Conservation (phyloP, 805 yeast genomes). For the Tanozyma kutaoensis region DNA sequence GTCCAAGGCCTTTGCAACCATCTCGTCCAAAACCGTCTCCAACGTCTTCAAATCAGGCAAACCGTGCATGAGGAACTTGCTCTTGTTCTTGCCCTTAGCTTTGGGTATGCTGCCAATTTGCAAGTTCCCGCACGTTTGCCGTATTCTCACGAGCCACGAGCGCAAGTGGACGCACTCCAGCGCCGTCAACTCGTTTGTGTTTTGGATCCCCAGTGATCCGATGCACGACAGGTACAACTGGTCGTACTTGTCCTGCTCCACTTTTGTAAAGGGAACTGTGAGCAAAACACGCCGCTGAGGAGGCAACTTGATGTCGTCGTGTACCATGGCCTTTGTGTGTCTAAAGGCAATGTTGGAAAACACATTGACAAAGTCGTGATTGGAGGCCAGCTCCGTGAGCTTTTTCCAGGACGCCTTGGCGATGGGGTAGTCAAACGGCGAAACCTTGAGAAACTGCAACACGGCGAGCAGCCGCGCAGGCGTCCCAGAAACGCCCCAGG, state of each 20-base stretch:
- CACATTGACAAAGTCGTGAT: slow-evolving; percentile 23
- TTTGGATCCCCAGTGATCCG: slow-evolving; percentile 29
- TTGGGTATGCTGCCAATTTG: slow-evolving; percentile 24
- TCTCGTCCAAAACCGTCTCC: slow-evolving; percentile 52
- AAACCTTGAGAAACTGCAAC: slow-evolving; percentile 47
- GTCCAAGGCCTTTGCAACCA: slow-evolving; percentile 44
- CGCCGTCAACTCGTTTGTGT: neutral
- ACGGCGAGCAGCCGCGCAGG: slow-evolving; percentile 69
- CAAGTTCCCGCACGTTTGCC: slow-evolving; percentile 82
- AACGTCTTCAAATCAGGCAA: slow-evolving; percentile 28
- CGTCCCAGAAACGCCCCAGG: slow-evolving; percentile 98
- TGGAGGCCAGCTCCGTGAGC: slow-evolving; percentile 5
- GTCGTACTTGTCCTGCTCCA: slow-evolving; percentile 77
- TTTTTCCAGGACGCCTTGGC: slow-evolving; percentile 27
- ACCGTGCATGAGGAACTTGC: slow-evolving; percentile 3
- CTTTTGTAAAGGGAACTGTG: slow-evolving; percentile 61
- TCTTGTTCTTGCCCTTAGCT: slow-evolving; percentile 7
- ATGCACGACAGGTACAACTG: slow-evolving; percentile 50
- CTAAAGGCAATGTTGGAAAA: slow-evolving; percentile 50
- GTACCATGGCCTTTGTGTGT: slow-evolving; percentile 78
- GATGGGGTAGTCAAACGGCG: slow-evolving; percentile 46
- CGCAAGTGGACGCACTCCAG: slow-evolving; percentile 31
- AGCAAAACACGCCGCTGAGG: slow-evolving; percentile 60
- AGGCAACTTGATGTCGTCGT: slow-evolving; percentile 65
- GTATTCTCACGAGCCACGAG: slow-evolving; percentile 51